Evolutionary conservation across 1,284 basidiomycete genomes (phyloP), one percentile per base, ranked within the genome.

Genomic region (Phylloboletellus chloephorus): DNA sequence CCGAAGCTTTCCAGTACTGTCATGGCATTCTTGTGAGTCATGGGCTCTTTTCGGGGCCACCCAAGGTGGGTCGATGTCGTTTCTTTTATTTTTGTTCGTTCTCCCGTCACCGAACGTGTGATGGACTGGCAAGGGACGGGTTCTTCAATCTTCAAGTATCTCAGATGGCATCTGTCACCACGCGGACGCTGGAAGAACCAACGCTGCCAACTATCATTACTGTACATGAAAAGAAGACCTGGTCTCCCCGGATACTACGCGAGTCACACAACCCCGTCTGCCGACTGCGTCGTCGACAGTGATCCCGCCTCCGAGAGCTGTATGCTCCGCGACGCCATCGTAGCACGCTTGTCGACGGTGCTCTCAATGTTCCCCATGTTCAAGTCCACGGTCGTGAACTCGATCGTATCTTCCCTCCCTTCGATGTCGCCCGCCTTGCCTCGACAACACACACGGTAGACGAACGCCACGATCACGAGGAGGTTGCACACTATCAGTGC

Each of bases 401-500:
- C 17, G 6, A 40, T 3, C n/a, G 3, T 3, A 3, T 40, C 43
- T 4, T 35, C 35, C 2, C 12, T 5, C 9, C 17, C 25, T 1
- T 56, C 50, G 5, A 49, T 41, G 38, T 52, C 38, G 5, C 17
- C 21, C 0, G 8, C 20, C 15, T 22, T 26, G 13, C 41, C 39
- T 22, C 47, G 44, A 3, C 11, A 23, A 33, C 19, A 52, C 4
- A 52, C 9, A 15, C 48, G 53, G 33, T 57, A 47, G 6, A 46
- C 7, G 5, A 48, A 57, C 2, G 56, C 40, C 12, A 61, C 48
- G 28, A 62, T 48, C 30, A 64, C 58, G 37, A 64, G 48, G 4
- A 61, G 39, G 20, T 60, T 60, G 46, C 55, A 61, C 2, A 62
- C 46, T 33, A 58, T 39, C 16, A 58, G 37, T 7, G 55, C 37